A percentile compares a stretch with the other conserved stretches of the same genome.
phyloP scores from a whole-genome alignment of 2,329 filamentous ascomycete species.

The Trichoderma polysporum region DNA sequence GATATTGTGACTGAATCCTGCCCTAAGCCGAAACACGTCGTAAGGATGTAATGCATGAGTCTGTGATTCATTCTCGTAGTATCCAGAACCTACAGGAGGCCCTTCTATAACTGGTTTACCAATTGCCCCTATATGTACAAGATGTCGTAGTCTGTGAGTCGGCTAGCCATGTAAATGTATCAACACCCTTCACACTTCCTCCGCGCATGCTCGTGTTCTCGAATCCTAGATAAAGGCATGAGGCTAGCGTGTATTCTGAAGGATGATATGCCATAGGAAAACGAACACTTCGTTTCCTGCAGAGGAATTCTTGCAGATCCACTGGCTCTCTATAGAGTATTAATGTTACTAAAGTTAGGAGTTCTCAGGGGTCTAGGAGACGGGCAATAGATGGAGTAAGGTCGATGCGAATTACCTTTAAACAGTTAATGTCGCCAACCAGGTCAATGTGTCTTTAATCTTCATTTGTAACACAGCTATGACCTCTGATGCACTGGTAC shows the following conservation, averaged over 20 bases:
- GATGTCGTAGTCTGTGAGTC: constrained; percentile 23
- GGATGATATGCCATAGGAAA: constrained; percentile 22
- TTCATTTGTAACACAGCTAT: constrained; percentile 48
- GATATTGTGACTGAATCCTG: neutral
- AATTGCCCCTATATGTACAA: constrained; percentile 26
- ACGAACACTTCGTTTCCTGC: neutral
- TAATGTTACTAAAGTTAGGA: neutral
- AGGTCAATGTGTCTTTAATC: neutral
- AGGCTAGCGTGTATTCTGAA: constrained; percentile 8
- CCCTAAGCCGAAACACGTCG: neutral
- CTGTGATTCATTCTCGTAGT: neutral
- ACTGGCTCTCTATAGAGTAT: neutral
- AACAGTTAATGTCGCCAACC: neutral
- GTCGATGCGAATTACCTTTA: neutral
- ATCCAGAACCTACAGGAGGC: constrained; percentile 28
- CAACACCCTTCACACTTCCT: constrained; percentile 19
- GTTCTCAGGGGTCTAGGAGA: neutral
- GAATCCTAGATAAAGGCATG: neutral
- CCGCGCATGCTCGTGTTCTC: neutral
- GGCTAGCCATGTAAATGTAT: constrained; percentile 28
- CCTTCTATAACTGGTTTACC: constrained; percentile 34
- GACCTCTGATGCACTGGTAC: constrained; percentile 52
- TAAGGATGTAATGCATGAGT: neutral
- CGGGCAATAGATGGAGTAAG: neutral
- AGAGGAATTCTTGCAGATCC: neutral